Base-by-base conservation (phyloP, 2,329 filamentous ascomycete species). In the Fusarium veterinarium region DNA sequence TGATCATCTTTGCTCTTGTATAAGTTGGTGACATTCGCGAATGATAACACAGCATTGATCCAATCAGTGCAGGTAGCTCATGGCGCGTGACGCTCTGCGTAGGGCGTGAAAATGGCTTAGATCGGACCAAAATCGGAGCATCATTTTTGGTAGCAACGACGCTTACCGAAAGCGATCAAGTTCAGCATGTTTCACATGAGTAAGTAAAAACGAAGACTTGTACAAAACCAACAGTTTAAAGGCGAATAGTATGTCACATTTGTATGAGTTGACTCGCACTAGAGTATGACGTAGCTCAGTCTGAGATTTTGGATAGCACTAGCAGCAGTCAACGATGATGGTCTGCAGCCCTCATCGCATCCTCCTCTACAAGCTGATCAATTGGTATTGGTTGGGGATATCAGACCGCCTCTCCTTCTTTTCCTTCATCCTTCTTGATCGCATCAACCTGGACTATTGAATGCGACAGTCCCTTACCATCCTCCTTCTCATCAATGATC, bases 371-470 rank as follows among this genome's bases (percentile, higher is more conserved):
- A 12, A 35, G 14, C 6, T 23, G 3, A 25, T 35, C 10, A 5
- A 8, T 9, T 28, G 19, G 1, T n/a, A 8, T 9, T 28, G 19
- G 1, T n/a, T 19, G 8, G 30, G 1, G 8, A 46, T 25, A 17
- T 57, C 11, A 37, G 14, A 37, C 5, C 1, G 14, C 14, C 11
- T 57, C 14, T 30, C 8, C 19, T 14, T 57, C 13, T 1, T 30
- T 9, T 5, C 10, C 13, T 20, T 45, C 14, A 0, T 40, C 16
- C 30, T 61, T 6, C 11, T 58, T 67, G 8, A 45, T 10, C 6
- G 48, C 42, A 41, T 71, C 61, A 19, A 71, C 66, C 12, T 73
- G 66, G 14, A 67, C 46, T 20, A 73, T 55, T 4, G 67, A 70
- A 53, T 77, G 73, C 7, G 53, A 17, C 8, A 74, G 35, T 0